Percentiles rank a stretch among this genome's conserved stretches.
These are phyloP conservation scores for Solanum ossicruentum DNA, from an alignment of 257 asterid genomes.

Conservation along the genomic window DNA sequence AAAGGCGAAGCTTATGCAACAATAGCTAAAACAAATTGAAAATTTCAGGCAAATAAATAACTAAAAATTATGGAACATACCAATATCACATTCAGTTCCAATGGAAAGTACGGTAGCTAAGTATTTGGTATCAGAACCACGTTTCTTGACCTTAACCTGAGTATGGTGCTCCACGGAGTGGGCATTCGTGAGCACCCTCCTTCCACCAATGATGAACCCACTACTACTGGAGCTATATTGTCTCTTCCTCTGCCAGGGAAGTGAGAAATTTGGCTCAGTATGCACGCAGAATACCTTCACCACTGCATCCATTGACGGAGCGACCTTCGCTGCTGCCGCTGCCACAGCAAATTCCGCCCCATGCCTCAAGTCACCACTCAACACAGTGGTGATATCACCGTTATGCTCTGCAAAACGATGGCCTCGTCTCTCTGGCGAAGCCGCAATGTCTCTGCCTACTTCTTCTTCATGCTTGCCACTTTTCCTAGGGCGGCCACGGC, in stretches of 20 bases:
- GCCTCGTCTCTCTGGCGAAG: constrained; percentile 2
- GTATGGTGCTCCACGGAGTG: constrained; percentile 20
- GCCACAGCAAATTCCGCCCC: not conserved
- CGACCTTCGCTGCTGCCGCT: not conserved
- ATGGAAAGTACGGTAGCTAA: constrained; percentile 14
- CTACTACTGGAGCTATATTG: constrained; percentile 16
- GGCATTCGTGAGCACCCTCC: constrained; percentile 11
- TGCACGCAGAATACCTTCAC: constrained; percentile 18
- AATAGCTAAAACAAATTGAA: not conserved
- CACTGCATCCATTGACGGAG: constrained; percentile 12
- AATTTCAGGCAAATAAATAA: not conserved
- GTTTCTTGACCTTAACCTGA: constrained; percentile 15
- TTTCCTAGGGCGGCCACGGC: constrained; percentile 1
- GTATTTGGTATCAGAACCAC: constrained; percentile 18
- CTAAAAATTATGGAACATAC: not conserved
- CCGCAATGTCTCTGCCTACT: not conserved
- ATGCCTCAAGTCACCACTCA: constrained; percentile 1
- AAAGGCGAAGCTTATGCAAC: not conserved
- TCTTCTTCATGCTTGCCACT: not conserved
- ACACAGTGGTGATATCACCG: not conserved
- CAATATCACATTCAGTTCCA: constrained; percentile 15
- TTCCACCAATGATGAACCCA: constrained; percentile 10
- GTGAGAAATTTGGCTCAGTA: constrained; percentile 10
- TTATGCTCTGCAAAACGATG: not conserved
- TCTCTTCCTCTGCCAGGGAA: constrained; percentile 17